Percentiles rank a stretch among this genome's conserved stretches.
phyloP scores from a whole-genome alignment of 192 early-diverging fungal species.

The Umbelopsis ramanniana region DNA sequence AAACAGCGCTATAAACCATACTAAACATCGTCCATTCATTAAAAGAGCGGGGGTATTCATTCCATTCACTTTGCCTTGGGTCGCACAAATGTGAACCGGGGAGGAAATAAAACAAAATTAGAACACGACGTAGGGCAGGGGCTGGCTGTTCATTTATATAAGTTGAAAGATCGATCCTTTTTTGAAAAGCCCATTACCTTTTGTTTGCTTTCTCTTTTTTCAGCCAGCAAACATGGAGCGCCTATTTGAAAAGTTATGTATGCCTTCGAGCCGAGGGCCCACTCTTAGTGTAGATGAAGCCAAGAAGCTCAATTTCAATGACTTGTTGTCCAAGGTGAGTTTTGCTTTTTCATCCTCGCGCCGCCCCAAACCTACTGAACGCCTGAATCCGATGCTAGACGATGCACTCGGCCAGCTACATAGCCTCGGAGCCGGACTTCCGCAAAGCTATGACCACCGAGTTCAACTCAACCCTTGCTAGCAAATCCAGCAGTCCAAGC shows the following conservation, averaged over 20 bases:
- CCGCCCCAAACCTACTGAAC: background rate
- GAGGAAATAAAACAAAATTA: no score
- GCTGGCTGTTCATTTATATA: no score
- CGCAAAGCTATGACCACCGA: slow-evolving; percentile 5
- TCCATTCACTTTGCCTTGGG: no score
- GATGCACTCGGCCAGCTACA: slow-evolving; percentile 7
- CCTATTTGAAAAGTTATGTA: background rate
- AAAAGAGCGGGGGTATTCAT: background rate
- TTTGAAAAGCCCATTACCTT: background rate
- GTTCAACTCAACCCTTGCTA: background rate
- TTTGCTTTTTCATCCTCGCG: background rate
- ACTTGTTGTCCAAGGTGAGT: slow-evolving; percentile 1
- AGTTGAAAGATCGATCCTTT: no score
- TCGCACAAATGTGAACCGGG: no score
- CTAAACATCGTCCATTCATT: background rate
- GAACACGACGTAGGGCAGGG: no score
- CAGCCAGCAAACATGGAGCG: background rate
- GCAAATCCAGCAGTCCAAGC: slow-evolving; percentile 29
- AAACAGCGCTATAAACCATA: slow-evolving; percentile 15
- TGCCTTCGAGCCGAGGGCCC: background rate
- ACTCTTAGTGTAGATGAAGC: background rate
- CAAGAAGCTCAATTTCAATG: slow-evolving; percentile 15
- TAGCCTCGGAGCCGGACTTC: slow-evolving; percentile 2
- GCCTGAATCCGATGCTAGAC: background rate
- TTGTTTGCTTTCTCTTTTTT: background rate